phyloP scores from a whole-genome alignment of 768 basidiomycete species.

The Leccinellum albellum region DNA sequence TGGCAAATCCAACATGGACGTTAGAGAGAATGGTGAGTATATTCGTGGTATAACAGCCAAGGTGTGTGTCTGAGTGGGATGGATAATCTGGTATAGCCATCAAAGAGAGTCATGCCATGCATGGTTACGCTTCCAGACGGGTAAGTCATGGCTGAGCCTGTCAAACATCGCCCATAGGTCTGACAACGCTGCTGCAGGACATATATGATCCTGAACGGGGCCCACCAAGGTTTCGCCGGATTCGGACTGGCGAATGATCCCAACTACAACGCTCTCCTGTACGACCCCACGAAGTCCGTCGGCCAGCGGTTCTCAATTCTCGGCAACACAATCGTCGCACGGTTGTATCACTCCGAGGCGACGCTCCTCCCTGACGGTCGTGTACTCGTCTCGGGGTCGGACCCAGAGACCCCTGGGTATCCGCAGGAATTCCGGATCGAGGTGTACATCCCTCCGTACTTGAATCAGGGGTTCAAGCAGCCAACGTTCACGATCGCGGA shows the following conservation, averaged over 20 bases:
- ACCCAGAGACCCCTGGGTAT: slow-evolving; percentile 57
- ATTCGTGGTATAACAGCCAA: neutral
- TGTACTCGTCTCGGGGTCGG: slow-evolving; percentile 73
- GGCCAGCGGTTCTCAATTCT: slow-evolving; percentile 64
- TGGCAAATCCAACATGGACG: slow-evolving; percentile 56
- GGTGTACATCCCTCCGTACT: slow-evolving; percentile 86
- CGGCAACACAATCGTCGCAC: slow-evolving; percentile 63
- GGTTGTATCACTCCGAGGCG: slow-evolving; percentile 77
- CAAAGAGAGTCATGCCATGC: slow-evolving; percentile 72
- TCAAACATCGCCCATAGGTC: neutral
- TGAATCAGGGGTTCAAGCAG: slow-evolving; percentile 56
- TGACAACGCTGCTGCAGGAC: slow-evolving; percentile 48
- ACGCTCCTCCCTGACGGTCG: slow-evolving; percentile 72
- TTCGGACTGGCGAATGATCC: slow-evolving; percentile 67
- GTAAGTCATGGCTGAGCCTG: neutral
- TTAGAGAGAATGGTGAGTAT: slow-evolving; percentile 73
- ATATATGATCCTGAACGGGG: slow-evolving; percentile 74
- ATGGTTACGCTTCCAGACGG: slow-evolving; percentile 59
- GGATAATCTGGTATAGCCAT: slow-evolving; percentile 42
- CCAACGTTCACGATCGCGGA: slow-evolving; percentile 56
- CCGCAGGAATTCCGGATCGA: slow-evolving; percentile 77
- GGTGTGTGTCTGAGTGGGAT: neutral
- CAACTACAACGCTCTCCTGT: slow-evolving; percentile 62
- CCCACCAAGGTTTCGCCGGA: slow-evolving; percentile 63
- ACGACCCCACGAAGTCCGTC: slow-evolving; percentile 60